A percentile compares a stretch with the other conserved stretches of the same genome.
These are phyloP conservation scores for Globisporangium mamillatum DNA, from an alignment of 352 stramenopile species.

Conservation along the genomic window DNA sequence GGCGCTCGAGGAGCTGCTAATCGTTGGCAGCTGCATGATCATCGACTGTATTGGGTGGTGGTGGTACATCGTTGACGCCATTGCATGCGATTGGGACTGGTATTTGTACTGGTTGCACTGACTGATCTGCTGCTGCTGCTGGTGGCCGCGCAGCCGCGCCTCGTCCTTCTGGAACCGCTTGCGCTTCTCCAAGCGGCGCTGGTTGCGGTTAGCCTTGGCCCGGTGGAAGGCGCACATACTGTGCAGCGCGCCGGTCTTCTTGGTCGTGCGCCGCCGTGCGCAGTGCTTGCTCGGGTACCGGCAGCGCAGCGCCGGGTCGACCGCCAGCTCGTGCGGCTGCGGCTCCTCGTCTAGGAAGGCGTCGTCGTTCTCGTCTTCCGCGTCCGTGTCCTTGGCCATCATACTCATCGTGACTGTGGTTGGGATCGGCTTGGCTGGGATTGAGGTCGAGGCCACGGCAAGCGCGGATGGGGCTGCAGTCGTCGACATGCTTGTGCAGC, in stretches of 20 bases:
- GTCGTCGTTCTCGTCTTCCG: conserved; percentile 25
- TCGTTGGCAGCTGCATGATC: conserved; percentile 10
- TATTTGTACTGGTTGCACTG: neutral
- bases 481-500: neutral
- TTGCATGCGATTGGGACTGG: neutral
- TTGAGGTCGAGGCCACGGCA: neutral
- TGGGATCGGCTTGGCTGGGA: neutral
- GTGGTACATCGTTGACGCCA: neutral
- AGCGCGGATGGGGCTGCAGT: neutral
- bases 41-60: neutral
- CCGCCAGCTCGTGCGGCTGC: conserved; percentile 36
- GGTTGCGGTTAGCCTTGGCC: conserved; percentile 17
- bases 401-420: neutral
- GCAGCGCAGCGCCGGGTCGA: conserved; percentile 20
- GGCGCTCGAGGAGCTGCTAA: neutral
- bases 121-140: too few relatives aligned
- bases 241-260: conserved; percentile 15
- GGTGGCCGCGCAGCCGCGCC: conserved; percentile 10
- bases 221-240: conserved; percentile 16
- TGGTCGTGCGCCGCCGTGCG: conserved; percentile 7
- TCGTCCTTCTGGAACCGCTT: conserved; percentile 15
- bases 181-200: conserved; percentile 16
- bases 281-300: conserved; percentile 18
- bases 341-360: conserved; percentile 30
- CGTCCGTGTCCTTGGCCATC: conserved; percentile 15